phyloP scores from a whole-genome alignment of 2,329 filamentous ascomycete genomes.

The Diaporthe citrichinensis region DNA sequence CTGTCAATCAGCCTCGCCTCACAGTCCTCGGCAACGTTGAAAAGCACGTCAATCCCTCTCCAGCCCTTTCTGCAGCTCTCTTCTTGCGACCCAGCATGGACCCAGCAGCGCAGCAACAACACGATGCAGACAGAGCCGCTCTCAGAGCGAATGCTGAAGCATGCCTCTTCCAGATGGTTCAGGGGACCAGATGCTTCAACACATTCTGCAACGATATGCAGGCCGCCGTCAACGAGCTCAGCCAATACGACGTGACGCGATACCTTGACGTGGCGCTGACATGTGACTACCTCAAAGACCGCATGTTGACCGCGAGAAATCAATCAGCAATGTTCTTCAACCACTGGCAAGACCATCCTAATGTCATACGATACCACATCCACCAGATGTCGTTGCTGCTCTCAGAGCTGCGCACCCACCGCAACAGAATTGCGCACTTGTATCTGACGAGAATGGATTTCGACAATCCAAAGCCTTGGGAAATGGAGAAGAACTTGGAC shows the following conservation, averaged over 20 bases:
- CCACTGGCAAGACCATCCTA: not conserved
- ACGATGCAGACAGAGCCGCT: not conserved
- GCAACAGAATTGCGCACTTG: not conserved
- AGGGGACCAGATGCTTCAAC: not conserved
- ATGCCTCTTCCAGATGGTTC: not conserved
- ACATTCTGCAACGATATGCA: not conserved
- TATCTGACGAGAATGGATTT: not conserved
- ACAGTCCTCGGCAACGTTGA: not conserved
- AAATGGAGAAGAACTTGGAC: not conserved
- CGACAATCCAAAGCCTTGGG: not conserved
- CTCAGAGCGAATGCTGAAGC: not conserved
- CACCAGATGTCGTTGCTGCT: not conserved
- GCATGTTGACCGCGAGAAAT: not conserved
- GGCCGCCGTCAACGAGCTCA: slow-evolving; percentile 3
- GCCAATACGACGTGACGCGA: not conserved
- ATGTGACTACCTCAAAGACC: slow-evolving; percentile 5
- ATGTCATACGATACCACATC: not conserved
- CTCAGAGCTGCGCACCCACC: not conserved
- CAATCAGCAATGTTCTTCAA: not conserved
- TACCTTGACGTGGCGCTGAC: not conserved
- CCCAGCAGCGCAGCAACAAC: not conserved
- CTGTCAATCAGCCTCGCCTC: not conserved
- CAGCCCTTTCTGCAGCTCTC: not conserved
- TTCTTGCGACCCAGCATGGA: not conserved
- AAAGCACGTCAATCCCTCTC: not conserved